Base-by-base conservation (phyloP, 2,329 filamentous ascomycete genomes). In the Calonectria naviculata region DNA sequence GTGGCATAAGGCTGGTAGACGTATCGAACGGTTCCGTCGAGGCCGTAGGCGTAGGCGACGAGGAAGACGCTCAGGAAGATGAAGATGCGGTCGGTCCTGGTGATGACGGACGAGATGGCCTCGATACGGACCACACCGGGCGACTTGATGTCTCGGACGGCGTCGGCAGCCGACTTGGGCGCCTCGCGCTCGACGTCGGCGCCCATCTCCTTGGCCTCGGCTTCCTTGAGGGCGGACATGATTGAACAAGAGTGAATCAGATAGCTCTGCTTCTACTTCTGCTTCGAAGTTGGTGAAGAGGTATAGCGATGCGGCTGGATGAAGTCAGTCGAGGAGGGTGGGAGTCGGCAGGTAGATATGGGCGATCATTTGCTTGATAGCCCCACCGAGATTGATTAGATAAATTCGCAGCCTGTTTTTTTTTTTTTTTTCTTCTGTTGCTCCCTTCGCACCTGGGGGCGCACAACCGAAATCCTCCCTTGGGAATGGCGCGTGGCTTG, bases 61-160 rank as follows among this genome's bases (percentile, higher is more conserved):
- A 93, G 79, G 78, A 93, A 93, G 73, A 93, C 84, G 28, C 90
- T 85, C 12, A 88, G 76, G 80, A 93, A 92, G 78, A 93, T 86
- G 71, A 86, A 84, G 70, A 89, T 73, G 34, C 89, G 89, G 78
- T 92, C 89, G 17, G 75, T 70, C 5, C 81, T 72, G 21, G 87
- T 89, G 42, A 92, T 85, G 72, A 89, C 85, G 10, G 85, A 81
- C 8, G 87, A 82, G 56, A 92, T 83, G 34, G 87, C 88, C 80
- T 92, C 89, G 72, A 92, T 87, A 13, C 90, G 88, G n/a, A 80
- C 82, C 8, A 93, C 90, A 79, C 91, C 91, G 6, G 89, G 82
- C 7, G 85, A 87, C 69, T 82, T 84, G 68, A 81, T 75, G 69
- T 81, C 75, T 58, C 71, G 73, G 42, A 80, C 73, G 10, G 72